phyloP scores from a whole-genome alignment of 2,329 filamentous ascomycete genomes.

The Sporothrix humicola region DNA sequence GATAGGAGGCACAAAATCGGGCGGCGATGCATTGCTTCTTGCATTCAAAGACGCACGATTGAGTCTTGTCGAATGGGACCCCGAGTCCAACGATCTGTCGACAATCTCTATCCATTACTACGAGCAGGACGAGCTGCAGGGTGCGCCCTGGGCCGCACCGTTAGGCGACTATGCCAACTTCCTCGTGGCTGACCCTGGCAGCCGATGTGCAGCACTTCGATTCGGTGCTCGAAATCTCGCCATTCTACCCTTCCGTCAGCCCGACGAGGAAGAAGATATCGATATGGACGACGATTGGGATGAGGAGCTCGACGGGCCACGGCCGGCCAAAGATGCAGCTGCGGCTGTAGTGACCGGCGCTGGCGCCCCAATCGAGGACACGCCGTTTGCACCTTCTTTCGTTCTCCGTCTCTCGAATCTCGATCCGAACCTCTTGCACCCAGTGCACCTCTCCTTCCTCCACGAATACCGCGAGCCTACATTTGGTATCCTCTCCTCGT shows the following conservation, averaged over 20 bases:
- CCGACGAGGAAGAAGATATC: conserved; percentile 73
- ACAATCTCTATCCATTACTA: conserved; percentile 98
- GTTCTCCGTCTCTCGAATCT: conserved; percentile 88
- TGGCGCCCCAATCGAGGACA: conserved; percentile 60
- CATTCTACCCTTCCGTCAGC: conserved; percentile 88
- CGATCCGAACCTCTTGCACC: conserved; percentile 84
- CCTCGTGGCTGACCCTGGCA: conserved; percentile 86
- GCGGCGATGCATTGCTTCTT: conserved; percentile 81
- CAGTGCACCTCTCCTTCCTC: conserved; percentile 89
- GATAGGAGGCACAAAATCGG: conserved; percentile 72
- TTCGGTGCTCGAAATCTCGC: conserved; percentile 89
- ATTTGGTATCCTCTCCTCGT: conserved; percentile 89
- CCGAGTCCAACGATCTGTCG: conserved; percentile 75
- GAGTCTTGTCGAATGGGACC: conserved; percentile 92
- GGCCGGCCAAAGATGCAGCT: conserved; percentile 54
- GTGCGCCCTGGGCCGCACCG: conserved; percentile 79
- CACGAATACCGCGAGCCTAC: conserved; percentile 98
- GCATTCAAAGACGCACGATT: conserved; percentile 91
- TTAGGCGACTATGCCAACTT: conserved; percentile 79
- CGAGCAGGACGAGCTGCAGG: conserved; percentile 87
- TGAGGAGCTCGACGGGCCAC: conserved; percentile 75
- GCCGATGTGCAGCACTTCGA: conserved; percentile 90
- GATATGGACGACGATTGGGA: conserved; percentile 87
- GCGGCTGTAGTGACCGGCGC: conserved; percentile 49
- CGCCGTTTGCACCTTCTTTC: conserved; percentile 88